Conservation (phyloP, 331 rosid genomes). For the Malus hybrid region DNA sequence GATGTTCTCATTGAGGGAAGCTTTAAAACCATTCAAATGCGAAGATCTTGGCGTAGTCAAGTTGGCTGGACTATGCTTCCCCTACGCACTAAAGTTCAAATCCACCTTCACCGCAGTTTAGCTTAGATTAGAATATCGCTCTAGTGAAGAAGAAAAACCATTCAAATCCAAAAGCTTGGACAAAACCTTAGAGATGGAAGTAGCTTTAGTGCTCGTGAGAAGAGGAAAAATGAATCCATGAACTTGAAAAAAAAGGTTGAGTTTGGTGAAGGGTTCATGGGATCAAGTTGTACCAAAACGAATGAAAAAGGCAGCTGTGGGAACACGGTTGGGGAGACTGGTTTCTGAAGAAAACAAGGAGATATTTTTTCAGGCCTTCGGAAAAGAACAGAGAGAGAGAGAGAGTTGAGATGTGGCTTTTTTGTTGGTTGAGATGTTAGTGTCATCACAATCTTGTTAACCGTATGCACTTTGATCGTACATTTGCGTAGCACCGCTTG, state of each 20-base stretch:
- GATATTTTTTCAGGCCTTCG: background rate
- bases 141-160: background rate
- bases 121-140: too few species aligned
- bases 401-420: background rate
- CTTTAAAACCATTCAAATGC: background rate
- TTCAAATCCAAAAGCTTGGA: background rate
- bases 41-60: too few species aligned
- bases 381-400: background rate
- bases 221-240: background rate
- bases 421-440: background rate
- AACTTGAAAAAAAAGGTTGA: background rate
- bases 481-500: too few species aligned
- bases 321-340: conserved; percentile 26
- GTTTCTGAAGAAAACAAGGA: conserved; percentile 33
- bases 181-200: too few species aligned
- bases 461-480: too few species aligned
- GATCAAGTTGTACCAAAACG: background rate
- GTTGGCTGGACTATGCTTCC: too few species aligned
- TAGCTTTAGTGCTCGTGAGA: background rate
- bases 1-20: conserved; percentile 36
- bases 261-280: background rate
- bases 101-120: too few species aligned
- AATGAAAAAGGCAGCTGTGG: background rate
- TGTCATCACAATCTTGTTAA: background rate
- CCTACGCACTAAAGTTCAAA: too few species aligned